A percentile compares a stretch with the other conserved stretches of the same genome.
Conservation (phyloP, 768 basidiomycete species). For the Sutorius australiensis region DNA sequence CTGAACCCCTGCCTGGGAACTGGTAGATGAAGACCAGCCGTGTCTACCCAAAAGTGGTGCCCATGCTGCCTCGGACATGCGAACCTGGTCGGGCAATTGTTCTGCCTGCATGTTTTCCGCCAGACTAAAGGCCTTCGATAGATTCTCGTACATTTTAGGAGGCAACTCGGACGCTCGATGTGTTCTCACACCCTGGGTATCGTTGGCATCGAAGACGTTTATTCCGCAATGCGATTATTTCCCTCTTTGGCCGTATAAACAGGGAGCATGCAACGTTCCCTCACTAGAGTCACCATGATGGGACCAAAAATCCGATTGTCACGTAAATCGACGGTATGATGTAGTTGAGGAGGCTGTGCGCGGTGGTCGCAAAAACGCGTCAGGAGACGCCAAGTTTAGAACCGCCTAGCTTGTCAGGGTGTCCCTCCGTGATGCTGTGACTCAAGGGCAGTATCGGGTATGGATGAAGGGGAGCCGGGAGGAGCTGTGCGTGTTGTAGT, state of each 20-base stretch:
- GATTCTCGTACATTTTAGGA: too few species aligned
- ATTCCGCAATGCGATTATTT: neutral
- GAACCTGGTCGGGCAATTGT: neutral
- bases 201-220: neutral
- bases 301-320: neutral
- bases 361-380: neutral
- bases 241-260: neutral
- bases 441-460: conserved; percentile 14
- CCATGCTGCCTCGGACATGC: neutral
- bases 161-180: neutral
- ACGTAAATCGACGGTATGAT: neutral
- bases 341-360: neutral
- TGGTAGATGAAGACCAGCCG: neutral
- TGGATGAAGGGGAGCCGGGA: conserved; percentile 9
- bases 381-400: neutral
- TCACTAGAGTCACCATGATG: too few species aligned
- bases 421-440: neutral
- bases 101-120: neutral
- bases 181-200: neutral
- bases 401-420: neutral
- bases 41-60: neutral
- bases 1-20: neutral
- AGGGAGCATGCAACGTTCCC: neutral
- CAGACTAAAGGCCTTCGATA: neutral
- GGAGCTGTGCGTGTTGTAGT: neutral